Evolutionary conservation across 2,329 filamentous ascomycete species (phyloP).

Genomic region (Fusarium nelsonii): DNA sequence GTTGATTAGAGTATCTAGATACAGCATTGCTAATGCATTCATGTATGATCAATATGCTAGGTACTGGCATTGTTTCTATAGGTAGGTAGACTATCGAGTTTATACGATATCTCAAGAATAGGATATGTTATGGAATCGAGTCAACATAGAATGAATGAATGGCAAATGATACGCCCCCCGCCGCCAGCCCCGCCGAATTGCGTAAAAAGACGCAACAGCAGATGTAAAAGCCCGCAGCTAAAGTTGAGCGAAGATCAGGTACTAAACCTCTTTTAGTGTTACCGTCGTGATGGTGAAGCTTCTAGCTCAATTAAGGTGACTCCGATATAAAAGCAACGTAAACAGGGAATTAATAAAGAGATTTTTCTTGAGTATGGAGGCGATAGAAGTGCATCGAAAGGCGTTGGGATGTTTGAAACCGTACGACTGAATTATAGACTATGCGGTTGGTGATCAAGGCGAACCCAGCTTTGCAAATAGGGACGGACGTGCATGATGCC

Average conservation of each 20-base stretch:
- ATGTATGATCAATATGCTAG: background rate
- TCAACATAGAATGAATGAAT: slow-evolving; percentile 5
- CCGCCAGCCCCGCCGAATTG: slow-evolving; percentile 44
- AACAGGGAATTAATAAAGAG: slow-evolving; percentile 28
- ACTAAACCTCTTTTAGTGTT: slow-evolving; percentile 36
- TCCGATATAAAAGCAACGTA: slow-evolving; percentile 40
- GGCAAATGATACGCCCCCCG: slow-evolving; percentile 3
- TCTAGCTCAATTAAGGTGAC: slow-evolving; percentile 38
- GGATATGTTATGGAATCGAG: slow-evolving; percentile 20
- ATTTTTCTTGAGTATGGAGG: slow-evolving; percentile 4
- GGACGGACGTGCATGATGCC: slow-evolving; percentile 33
- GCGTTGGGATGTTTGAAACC: slow-evolving; percentile 12
- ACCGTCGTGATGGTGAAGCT: slow-evolving; percentile 35
- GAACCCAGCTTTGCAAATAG: slow-evolving; percentile 30
- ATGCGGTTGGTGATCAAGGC: slow-evolving; percentile 19
- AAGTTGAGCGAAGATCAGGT: slow-evolving; percentile 38
- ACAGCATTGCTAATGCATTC: background rate
- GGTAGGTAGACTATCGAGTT: no score
- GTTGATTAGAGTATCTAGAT: background rate
- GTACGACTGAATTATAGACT: slow-evolving; percentile 18
- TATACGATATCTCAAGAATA: slow-evolving; percentile 13
- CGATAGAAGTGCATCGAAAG: slow-evolving; percentile 33
- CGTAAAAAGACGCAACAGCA: slow-evolving; percentile 51
- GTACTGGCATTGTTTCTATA: background rate
- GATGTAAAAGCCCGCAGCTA: slow-evolving; percentile 41